Conservation (phyloP, 2,329 filamentous ascomycete genomes). For the Lojkania enalia region DNA sequence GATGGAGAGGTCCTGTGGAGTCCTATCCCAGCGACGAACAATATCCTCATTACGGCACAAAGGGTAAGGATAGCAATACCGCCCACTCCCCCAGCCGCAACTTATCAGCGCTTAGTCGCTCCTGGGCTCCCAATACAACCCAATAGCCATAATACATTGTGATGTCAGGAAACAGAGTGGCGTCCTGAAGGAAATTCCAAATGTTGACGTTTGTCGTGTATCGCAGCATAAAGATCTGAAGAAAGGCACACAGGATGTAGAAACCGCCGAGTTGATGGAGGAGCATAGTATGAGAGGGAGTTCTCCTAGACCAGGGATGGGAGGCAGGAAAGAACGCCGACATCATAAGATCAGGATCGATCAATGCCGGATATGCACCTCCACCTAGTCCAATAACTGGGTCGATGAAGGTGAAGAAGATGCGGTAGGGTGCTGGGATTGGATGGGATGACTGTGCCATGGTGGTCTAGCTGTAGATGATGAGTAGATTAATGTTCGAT, state of each 20-base stretch:
- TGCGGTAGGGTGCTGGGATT: constrained; percentile 18
- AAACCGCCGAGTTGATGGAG: constrained; percentile 15
- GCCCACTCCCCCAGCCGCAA: constrained; percentile 18
- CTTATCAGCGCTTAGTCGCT: constrained; percentile 1
- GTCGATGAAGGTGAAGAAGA: constrained; percentile 19
- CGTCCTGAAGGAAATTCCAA: constrained; percentile 13
- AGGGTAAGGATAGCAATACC: constrained; percentile 35
- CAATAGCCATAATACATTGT: constrained; percentile 9
- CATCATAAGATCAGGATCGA: constrained; percentile 3
- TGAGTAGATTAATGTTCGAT: background rate
- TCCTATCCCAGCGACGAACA: constrained; percentile 14
- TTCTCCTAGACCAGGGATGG: background rate
- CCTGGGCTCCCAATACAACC: constrained; percentile 4
- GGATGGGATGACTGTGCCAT: background rate
- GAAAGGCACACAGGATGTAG: constrained; percentile 9
- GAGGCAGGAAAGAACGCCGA: constrained; percentile 8
- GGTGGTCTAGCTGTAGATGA: background rate
- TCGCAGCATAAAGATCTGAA: constrained; percentile 14
- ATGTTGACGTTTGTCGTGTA: constrained; percentile 13
- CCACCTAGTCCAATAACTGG: constrained; percentile 15
- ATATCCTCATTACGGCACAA: constrained; percentile 21
- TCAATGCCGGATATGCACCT: constrained; percentile 13
- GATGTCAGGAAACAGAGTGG: constrained; percentile 11
- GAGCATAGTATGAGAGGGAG: constrained; percentile 12
- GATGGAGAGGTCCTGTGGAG: constrained; percentile 10